Evolutionary conservation across 495 filamentous ascomycete genomes (phyloP).

Genomic region (Glutinoglossum americanum): DNA sequence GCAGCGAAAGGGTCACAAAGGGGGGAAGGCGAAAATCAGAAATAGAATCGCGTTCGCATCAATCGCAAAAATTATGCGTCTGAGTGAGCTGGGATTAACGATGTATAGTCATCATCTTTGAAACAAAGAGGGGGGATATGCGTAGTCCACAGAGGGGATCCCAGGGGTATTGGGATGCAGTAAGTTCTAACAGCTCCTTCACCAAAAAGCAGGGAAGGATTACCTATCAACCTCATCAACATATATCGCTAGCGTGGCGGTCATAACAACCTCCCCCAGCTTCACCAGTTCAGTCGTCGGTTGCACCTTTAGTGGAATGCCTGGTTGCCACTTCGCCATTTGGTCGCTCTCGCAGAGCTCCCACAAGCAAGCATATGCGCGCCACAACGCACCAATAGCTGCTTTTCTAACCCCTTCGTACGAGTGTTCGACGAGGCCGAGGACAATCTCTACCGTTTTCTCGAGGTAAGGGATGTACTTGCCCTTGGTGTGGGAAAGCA

Average conservation of each 20-base stretch:
- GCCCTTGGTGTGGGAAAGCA: slow-evolving; percentile 62
- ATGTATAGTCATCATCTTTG: slow-evolving; percentile 60
- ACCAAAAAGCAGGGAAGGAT: background rate
- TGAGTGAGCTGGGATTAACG: slow-evolving; percentile 99
- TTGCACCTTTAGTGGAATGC: slow-evolving; percentile 60
- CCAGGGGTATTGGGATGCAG: background rate
- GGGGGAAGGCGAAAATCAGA: slow-evolving; percentile 19
- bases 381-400: slow-evolving; percentile 75
- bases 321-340: slow-evolving; percentile 73
- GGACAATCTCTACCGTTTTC: slow-evolving; percentile 63
- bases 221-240: slow-evolving; percentile 83
- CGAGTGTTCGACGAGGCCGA: slow-evolving; percentile 59
- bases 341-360: slow-evolving; percentile 55
- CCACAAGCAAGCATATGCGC: slow-evolving; percentile 82
- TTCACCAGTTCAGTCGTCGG: slow-evolving; percentile 58
- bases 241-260: slow-evolving; percentile 67
- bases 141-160: background rate
- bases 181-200: background rate
- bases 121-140: slow-evolving; percentile 5
- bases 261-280: slow-evolving; percentile 71
- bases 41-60: slow-evolving; percentile 72
- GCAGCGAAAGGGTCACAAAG: slow-evolving; percentile 9
- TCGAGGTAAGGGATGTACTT: slow-evolving; percentile 73
- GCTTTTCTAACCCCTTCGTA: slow-evolving; percentile 91
- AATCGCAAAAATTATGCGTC: slow-evolving; percentile 57